Evolutionary conservation across 2,329 filamentous ascomycete species (phyloP), one percentile per base, ranked within the genome.

Genomic region (Monosporascus sp.): DNA sequence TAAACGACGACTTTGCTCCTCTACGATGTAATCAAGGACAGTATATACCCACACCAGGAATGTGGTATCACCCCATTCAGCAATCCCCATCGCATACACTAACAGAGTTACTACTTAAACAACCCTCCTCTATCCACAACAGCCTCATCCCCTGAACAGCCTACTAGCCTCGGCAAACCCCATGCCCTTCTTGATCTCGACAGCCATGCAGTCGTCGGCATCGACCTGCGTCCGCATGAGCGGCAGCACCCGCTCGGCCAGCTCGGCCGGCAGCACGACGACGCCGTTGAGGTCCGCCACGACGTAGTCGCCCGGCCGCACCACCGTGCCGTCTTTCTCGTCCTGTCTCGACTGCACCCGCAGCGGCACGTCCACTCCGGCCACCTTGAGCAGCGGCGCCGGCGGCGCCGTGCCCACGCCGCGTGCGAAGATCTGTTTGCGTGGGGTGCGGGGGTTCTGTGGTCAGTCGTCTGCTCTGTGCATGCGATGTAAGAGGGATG

Each of bases 201-300:
- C 65, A 1, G 72, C 72, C 68, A 76, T 71, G 58, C 72, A 66
- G 22, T 66, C 64, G 52, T 77, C 75, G 1, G 73, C 74, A 48
- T 68, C 69, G 22, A 73, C 69, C 62, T 72, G 69, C 61, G 68
- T 68, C 55, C 54, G 58, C 69, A 75, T 75, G 31, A 75, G 59
- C 35, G 68, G 70, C 27, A 77, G 52, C 4, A 68, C 73, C 58
- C 68, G 50, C 55, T 70, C 70, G 0, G 71, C 73, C 51, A 74
- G 56, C 15, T 66, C 67, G 43, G 53, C 65, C 1, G 74, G 74
- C 39, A 76, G 61, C 9, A 74, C 66, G 2, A 77, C 74, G 1
- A 76, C 74, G 8, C 75, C 74, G 53, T 77, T 75, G n/a, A 73
- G 43, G 44, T 77, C 74, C 0, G 64, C 74, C 8, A 77, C 63